Percentiles rank a stretch among this genome's conserved stretches.
phyloP scores from a whole-genome alignment of 371 early-diverging fungal species.

The Mucor circinelloides region DNA sequence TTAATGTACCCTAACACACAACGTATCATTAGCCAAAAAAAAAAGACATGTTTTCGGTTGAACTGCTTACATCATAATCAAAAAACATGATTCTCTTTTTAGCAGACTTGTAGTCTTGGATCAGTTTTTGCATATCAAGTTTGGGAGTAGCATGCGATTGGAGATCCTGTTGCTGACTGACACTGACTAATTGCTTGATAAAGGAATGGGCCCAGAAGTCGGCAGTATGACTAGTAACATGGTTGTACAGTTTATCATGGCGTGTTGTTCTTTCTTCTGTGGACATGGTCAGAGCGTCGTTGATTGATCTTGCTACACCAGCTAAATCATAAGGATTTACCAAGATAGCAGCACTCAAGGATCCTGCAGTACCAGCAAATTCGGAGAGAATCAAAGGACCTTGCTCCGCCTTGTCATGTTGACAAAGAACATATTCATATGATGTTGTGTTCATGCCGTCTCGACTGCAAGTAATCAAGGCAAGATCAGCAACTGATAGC shows the following conservation, averaged over 20 bases:
- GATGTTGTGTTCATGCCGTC: slow-evolving; percentile 99
- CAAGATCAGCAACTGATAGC: slow-evolving; percentile 92
- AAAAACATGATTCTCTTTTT: slow-evolving; percentile 77
- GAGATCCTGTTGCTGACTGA: slow-evolving; percentile 21
- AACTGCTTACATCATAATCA: slow-evolving; percentile 69
- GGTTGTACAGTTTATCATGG: slow-evolving; percentile 80
- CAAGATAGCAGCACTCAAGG: slow-evolving; percentile 82
- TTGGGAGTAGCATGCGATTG: slow-evolving; percentile 68
- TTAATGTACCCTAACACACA: slow-evolving; percentile 66
- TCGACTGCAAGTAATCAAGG: slow-evolving; percentile 91
- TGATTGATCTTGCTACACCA: slow-evolving; percentile 89
- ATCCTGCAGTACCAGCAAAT: slow-evolving; percentile 96
- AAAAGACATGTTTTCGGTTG: background rate
- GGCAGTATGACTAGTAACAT: slow-evolving; percentile 87
- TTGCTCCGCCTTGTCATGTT: slow-evolving; percentile 72
- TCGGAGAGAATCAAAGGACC: slow-evolving; percentile 95
- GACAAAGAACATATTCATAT: slow-evolving; percentile 97
- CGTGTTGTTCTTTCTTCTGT: slow-evolving; percentile 78
- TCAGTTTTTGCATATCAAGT: slow-evolving; percentile 50
- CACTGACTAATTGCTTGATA: slow-evolving; percentile 53
- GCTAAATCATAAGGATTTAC: slow-evolving; percentile 97
- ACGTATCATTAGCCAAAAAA: too few species aligned
- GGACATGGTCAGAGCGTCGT: slow-evolving; percentile 82
- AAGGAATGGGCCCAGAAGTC: slow-evolving; percentile 89
- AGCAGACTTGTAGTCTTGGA: slow-evolving; percentile 48